Base-by-base conservation (phyloP, 768 basidiomycete species). In the Mycena galericulata region DNA sequence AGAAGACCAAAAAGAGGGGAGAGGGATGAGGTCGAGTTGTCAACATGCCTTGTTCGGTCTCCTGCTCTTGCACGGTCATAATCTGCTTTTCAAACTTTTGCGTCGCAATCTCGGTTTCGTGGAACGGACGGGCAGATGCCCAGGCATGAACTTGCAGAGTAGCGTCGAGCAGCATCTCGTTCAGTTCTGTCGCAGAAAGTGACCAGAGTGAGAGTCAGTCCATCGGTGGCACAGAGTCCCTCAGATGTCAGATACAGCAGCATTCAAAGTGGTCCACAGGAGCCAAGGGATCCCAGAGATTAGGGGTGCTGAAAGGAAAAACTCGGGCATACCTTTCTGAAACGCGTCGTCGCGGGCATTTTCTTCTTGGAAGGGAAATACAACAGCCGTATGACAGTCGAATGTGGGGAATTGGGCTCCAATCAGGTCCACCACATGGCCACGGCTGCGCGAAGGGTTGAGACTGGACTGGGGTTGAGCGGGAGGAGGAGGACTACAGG, bases 21-120 rank as follows among this genome's bases (percentile, higher is more conserved):
- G 40, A 57, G 46, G 60, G 60, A 53, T 30, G 41, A 59, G 62
- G 60, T 49, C 53, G 53, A 67, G 45, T 20, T 20, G 38, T 51
- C 17, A 72, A 80, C 80, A 56, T 79, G 78, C 81, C 81, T 79
- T 82, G 81, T 71, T 79, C 77, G 46, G 72, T 67, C 66, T 82
- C 81, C 20, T 69, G 66, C 9, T 72, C 72, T 29, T 76, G 72
- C 20, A 82, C 51, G 0, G 24, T 53, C 41, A 76, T 71, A 38
- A 82, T 71, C 24, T 78, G 76, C 36, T 72, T 72, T 59, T 79
- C 77, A 26, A 79, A 73, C 26, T 62, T 61, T 22, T 75, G 74
- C 4, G 77, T 74, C 12, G 70, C 75, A 22, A 30, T 62, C n/a
- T 79, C 74, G 36, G 73, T 76, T 67, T 80, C 80, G 47, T 75